These are phyloP conservation scores for Grammothele lineata DNA, from an alignment of 768 basidiomycete species.

Conservation along the genomic window DNA sequence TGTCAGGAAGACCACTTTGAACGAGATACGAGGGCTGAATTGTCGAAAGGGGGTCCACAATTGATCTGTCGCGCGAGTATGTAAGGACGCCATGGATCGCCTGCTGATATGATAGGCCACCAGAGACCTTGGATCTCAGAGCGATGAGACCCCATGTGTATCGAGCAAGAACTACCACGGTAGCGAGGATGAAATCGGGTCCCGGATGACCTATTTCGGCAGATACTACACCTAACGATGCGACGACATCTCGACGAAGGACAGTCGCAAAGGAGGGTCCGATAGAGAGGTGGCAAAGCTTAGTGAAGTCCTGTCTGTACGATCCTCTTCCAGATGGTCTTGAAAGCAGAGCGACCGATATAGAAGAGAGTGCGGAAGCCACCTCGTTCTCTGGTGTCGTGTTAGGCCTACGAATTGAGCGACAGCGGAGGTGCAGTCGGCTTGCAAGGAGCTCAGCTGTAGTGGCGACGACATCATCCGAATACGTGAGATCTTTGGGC, in stretches of 20 bases:
- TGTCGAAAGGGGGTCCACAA: constrained; percentile 75
- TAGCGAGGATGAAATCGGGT: constrained; percentile 24
- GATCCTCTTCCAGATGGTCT: neutral
- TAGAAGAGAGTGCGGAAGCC: neutral
- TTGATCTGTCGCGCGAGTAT: constrained; percentile 43
- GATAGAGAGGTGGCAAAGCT: constrained; percentile 13
- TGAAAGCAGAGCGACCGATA: neutral
- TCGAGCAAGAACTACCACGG: neutral
- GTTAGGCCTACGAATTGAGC: neutral
- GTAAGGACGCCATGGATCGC: constrained; percentile 47
- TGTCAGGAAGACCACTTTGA: constrained; percentile 65
- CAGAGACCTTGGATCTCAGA: neutral
- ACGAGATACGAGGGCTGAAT: constrained; percentile 83
- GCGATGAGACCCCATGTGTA: constrained; percentile 1
- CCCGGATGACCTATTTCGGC: constrained; percentile 27
- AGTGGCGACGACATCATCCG: constrained; percentile 20
- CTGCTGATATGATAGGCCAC: constrained; percentile 30
- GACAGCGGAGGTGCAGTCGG: neutral
- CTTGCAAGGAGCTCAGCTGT: constrained; percentile 24
- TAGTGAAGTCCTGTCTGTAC: constrained; percentile 2
- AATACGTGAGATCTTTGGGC: neutral
- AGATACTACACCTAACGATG: constrained; percentile 22
- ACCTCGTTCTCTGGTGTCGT: neutral
- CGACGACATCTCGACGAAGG: constrained; percentile 4
- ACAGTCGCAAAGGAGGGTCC: constrained; percentile 6